Conservation (phyloP, 2,329 filamentous ascomycete genomes). For the Dactylonectria macrodidyma region DNA sequence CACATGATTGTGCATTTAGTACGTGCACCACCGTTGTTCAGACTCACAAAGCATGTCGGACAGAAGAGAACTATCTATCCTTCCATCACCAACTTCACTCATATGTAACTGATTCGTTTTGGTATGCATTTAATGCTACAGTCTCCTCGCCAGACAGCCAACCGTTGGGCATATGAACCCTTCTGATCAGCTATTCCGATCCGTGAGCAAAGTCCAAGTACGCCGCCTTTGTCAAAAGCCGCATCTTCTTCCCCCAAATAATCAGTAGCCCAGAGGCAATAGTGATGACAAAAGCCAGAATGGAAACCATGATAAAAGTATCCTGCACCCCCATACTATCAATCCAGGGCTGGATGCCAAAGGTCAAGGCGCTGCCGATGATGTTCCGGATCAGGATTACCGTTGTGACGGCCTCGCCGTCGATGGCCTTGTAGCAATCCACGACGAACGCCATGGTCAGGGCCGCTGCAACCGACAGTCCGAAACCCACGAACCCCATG, state of each 20-base stretch:
- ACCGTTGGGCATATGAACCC: no score
- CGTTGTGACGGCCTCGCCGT: slow-evolving; percentile 45
- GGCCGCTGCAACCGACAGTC: slow-evolving; percentile 49
- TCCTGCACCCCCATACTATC: slow-evolving; percentile 50
- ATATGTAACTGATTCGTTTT: no score
- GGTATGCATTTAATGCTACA: no score
- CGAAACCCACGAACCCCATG: slow-evolving; percentile 50
- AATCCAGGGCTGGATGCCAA: slow-evolving; percentile 54
- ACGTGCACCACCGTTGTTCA: no score
- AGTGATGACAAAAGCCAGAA: slow-evolving; percentile 46
- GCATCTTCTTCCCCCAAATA: slow-evolving; percentile 45
- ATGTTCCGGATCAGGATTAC: slow-evolving; percentile 52
- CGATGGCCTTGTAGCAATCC: slow-evolving; percentile 54
- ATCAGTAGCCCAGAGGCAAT: slow-evolving; percentile 50
- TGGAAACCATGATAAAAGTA: slow-evolving; percentile 51
- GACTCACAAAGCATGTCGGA: no score
- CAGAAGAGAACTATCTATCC: no score
- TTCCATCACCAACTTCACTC: no score
- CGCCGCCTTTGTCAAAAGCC: no score
- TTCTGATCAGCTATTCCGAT: no score
- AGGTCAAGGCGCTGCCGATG: slow-evolving; percentile 41
- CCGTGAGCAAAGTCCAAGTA: no score
- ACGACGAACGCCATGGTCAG: slow-evolving; percentile 52
- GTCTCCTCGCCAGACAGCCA: no score
- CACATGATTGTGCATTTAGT: no score